Conservation (phyloP, 208 protist genomes). For the Trypanosoma platydactyli region DNA sequence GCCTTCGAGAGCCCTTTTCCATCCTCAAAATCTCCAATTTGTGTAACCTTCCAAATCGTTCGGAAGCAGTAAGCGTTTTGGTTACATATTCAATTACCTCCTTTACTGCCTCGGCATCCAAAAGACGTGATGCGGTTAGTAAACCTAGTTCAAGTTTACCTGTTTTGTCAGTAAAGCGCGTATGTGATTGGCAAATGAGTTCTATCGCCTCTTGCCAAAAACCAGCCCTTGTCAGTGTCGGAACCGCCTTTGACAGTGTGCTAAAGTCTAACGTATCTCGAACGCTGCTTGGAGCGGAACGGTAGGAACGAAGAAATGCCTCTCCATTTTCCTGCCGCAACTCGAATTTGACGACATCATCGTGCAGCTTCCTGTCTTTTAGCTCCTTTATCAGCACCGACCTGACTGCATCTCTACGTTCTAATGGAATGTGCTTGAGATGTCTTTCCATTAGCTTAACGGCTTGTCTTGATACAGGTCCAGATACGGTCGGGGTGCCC, state of each 20-base stretch:
- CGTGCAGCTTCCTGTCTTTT: slow-evolving; percentile 24
- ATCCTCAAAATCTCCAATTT: slow-evolving; percentile 53
- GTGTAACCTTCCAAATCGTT: slow-evolving; percentile 37
- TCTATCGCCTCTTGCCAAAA: slow-evolving; percentile 69
- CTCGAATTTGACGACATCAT: slow-evolving; percentile 33
- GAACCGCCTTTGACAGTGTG: slow-evolving; percentile 34
- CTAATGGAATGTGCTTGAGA: slow-evolving; percentile 19
- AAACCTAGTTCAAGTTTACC: slow-evolving; percentile 49
- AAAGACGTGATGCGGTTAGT: slow-evolving; percentile 24
- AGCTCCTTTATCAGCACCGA: slow-evolving; percentile 24
- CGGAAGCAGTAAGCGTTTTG: slow-evolving; percentile 41
- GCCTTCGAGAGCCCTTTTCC: slow-evolving; percentile 42
- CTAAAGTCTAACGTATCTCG: slow-evolving; percentile 27
- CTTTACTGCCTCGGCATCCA: slow-evolving; percentile 41
- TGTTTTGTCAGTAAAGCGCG: slow-evolving; percentile 42
- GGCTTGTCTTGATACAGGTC: slow-evolving; percentile 14
- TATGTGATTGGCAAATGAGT: slow-evolving; percentile 42
- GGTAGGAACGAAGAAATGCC: slow-evolving; percentile 34
- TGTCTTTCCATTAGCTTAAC: slow-evolving; percentile 25
- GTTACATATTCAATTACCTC: slow-evolving; percentile 40
- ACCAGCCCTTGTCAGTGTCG: slow-evolving; percentile 30
- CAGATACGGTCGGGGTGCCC: neutral
- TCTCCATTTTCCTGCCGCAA: slow-evolving; percentile 24
- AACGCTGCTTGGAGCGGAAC: slow-evolving; percentile 23
- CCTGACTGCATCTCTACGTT: slow-evolving; percentile 16